A percentile compares a stretch with the other conserved stretches of the same genome.
phyloP scores from a whole-genome alignment of 257 asterid species.

The Solanum phureja region DNA sequence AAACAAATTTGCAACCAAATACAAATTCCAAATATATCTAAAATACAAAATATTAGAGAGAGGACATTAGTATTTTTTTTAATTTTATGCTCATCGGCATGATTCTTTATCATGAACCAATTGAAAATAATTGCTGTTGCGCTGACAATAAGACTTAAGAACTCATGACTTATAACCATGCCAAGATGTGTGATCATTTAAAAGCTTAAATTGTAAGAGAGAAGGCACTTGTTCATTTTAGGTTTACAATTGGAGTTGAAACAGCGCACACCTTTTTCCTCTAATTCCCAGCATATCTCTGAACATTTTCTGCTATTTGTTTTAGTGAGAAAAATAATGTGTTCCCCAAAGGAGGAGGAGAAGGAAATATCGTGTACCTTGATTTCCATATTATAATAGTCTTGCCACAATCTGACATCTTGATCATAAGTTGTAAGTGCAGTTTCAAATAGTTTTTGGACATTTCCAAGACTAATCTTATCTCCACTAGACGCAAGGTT shows the following conservation, averaged over 20 bases:
- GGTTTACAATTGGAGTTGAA: background rate
- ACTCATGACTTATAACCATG: background rate
- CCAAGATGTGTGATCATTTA: background rate
- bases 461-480: slow-evolving; percentile 48
- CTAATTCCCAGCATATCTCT: background rate
- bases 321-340: background rate
- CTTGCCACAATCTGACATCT: slow-evolving; percentile 71
- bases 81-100: background rate
- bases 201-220: background rate
- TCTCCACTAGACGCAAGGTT: slow-evolving; percentile 60
- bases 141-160: background rate
- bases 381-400: slow-evolving; percentile 68
- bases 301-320: background rate
- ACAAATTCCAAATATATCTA: background rate
- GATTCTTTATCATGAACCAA: background rate
- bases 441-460: slow-evolving; percentile 63
- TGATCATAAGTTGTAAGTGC: slow-evolving; percentile 68
- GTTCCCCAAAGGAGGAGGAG: background rate
- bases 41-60: background rate
- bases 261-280: background rate
- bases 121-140: background rate
- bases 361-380: slow-evolving; percentile 36
- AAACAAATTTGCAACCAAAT: background rate
- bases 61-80: background rate
- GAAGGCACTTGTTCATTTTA: background rate